Evolutionary conservation across 169 alveolate species (phyloP).

Genomic region (Amoebophrya sp.): DNA sequence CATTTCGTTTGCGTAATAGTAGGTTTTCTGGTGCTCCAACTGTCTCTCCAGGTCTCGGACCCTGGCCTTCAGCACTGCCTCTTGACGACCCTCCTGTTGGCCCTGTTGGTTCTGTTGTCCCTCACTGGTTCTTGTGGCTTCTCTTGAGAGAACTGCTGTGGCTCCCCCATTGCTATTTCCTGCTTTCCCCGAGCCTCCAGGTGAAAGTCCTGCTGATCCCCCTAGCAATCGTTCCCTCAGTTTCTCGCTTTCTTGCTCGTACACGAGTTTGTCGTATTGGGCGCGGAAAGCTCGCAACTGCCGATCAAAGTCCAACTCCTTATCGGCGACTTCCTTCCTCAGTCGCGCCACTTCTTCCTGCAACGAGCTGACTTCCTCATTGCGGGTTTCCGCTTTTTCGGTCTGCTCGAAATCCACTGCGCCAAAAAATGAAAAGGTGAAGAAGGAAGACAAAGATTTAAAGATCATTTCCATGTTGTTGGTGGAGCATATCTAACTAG

Average conservation of each 20-base stretch:
- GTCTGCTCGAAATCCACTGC: too few relatives aligned
- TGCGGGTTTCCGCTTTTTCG: too few relatives aligned
- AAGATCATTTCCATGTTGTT: too few relatives aligned
- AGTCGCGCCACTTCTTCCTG: not conserved
- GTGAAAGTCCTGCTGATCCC: not conserved
- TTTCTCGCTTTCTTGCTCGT: not conserved
- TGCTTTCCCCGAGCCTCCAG: not conserved
- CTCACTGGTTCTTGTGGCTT: too few relatives aligned
- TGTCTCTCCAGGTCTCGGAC: conserved; percentile 2
- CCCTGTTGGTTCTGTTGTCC: not conserved
- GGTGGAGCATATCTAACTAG: too few relatives aligned
- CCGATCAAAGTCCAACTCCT: conserved; percentile 7
- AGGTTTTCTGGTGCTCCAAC: conserved; percentile 8
- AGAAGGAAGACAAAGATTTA: too few relatives aligned
- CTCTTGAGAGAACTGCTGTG: not conserved
- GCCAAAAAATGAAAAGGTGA: too few relatives aligned
- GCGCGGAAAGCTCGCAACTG: not conserved
- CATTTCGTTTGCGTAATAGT: too few relatives aligned
- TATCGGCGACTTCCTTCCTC: not conserved
- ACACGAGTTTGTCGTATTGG: not conserved
- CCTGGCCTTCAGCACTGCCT: not conserved
- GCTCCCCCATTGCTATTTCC: not conserved
- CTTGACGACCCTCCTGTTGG: not conserved
- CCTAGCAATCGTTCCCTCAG: not conserved
- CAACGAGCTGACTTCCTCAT: too few relatives aligned